Evolutionary conservation across 345 rosid species (phyloP).

Genomic region (rapeseed (Brassica napus)): DNA sequence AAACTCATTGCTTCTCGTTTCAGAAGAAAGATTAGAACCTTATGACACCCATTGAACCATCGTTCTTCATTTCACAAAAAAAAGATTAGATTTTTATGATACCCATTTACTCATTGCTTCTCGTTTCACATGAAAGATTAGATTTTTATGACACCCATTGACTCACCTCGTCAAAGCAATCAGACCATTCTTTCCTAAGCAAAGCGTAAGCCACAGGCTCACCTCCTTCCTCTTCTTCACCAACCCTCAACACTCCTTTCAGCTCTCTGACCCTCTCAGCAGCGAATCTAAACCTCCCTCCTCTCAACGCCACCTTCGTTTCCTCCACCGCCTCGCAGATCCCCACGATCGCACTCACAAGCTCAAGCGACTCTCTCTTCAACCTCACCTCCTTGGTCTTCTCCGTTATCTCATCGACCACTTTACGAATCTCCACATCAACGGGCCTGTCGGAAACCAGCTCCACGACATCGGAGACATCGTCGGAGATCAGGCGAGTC

Average conservation of each 20-base stretch:
- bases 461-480: constrained; percentile 49
- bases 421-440: constrained; percentile 61
- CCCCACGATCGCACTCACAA: constrained; percentile 60
- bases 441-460: constrained; percentile 64
- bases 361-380: constrained; percentile 62
- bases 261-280: constrained; percentile 76
- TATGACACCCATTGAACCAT: neutral
- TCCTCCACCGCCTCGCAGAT: constrained; percentile 67
- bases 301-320: constrained; percentile 55
- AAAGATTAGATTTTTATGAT: neutral
- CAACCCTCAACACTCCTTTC: constrained; percentile 68
- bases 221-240: constrained; percentile 59
- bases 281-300: constrained; percentile 62
- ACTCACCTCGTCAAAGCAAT: constrained; percentile 82
- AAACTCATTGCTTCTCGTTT: neutral
- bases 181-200: constrained; percentile 74
- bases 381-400: constrained; percentile 61
- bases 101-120: neutral
- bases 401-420: constrained; percentile 56
- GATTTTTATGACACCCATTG: neutral
- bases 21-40: neutral
- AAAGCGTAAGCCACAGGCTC: constrained; percentile 76
- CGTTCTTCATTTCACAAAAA: neutral
- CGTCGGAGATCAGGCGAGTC: constrained; percentile 49
- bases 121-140: constrained; percentile 14